phyloP scores from a whole-genome alignment of 371 early-diverging fungal genomes.

The Rhizopus microsporus region DNA sequence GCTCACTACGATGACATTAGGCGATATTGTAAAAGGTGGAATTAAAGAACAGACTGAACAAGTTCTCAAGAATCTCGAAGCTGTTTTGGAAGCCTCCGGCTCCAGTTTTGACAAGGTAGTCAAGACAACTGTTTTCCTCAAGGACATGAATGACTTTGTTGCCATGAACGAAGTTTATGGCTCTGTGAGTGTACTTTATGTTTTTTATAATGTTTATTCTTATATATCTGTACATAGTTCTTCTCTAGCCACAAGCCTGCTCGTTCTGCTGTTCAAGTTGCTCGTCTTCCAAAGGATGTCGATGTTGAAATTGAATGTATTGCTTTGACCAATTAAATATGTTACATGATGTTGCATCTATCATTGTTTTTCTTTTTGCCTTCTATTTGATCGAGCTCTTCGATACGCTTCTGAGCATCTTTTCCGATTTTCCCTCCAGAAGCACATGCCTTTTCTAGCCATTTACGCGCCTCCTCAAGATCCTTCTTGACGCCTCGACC shows the following conservation, averaged over 20 bases:
- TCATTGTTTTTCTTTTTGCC: constrained; percentile 18
- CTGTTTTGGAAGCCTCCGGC: constrained; percentile 76
- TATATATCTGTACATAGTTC: constrained; percentile 26
- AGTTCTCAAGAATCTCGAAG: constrained; percentile 74
- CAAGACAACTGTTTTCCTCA: constrained; percentile 92
- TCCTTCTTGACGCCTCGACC: constrained; percentile 46
- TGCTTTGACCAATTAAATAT: constrained; percentile 52
- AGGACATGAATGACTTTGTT: constrained; percentile 87
- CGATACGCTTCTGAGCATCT: constrained; percentile 43
- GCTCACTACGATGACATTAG: constrained; percentile 16
- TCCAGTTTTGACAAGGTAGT: constrained; percentile 77
- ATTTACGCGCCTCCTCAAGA: constrained; percentile 31
- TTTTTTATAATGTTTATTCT: constrained; percentile 1
- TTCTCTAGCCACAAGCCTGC: constrained; percentile 79
- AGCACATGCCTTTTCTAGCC: constrained; percentile 33
- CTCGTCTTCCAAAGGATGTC: constrained; percentile 86
- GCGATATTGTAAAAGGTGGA: constrained; percentile 64
- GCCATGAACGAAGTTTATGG: constrained; percentile 85
- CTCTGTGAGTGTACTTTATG: constrained; percentile 28
- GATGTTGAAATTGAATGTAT: constrained; percentile 91
- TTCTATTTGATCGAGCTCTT: constrained; percentile 24
- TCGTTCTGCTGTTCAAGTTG: constrained; percentile 88
- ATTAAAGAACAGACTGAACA: constrained; percentile 77
- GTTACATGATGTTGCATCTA: constrained; percentile 46
- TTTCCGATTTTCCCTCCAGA: constrained; percentile 46